Percentiles rank a stretch among this genome's conserved stretches.
These are phyloP conservation scores for Capsicum baccatum DNA, from an alignment of 257 asterid species.

Conservation along the genomic window DNA sequence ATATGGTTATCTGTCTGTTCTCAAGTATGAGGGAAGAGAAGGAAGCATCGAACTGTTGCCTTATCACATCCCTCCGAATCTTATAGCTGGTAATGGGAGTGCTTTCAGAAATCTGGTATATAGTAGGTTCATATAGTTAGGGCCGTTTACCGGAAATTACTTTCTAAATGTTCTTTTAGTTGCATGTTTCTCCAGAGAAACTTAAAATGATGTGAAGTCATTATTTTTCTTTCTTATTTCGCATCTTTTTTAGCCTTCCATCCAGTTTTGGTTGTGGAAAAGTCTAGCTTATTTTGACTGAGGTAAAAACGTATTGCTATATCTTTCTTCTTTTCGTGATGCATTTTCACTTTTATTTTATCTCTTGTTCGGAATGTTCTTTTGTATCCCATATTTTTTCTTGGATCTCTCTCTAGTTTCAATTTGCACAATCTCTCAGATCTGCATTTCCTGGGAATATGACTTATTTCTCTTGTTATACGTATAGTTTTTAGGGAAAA, in stretches of 20 bases:
- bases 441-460: neutral
- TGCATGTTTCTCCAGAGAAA: neutral
- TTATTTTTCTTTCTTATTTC: constrained; percentile 1
- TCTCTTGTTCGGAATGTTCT: constrained; percentile 21
- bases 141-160: neutral
- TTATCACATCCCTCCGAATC: constrained; percentile 82
- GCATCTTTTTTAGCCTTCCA: constrained; percentile 1
- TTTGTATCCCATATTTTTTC: neutral
- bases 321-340: constrained; percentile 14
- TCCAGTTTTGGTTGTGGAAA: neutral
- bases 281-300: constrained; percentile 12
- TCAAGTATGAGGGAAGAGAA: constrained; percentile 77
- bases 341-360: constrained; percentile 5
- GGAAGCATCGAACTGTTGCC: constrained; percentile 62
- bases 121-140: constrained; percentile 25
- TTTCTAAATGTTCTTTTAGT: constrained; percentile 18
- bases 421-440: neutral
- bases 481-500: neutral
- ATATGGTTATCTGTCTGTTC: constrained; percentile 83
- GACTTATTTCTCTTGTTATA: neutral
- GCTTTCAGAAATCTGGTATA: constrained; percentile 30
- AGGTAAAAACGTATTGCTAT: constrained; percentile 11
- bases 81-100: constrained; percentile 71
- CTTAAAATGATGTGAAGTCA: neutral
- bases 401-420: constrained; percentile 17